Conservation (phyloP, 768 basidiomycete species). For the Hortiboletus campestris region DNA sequence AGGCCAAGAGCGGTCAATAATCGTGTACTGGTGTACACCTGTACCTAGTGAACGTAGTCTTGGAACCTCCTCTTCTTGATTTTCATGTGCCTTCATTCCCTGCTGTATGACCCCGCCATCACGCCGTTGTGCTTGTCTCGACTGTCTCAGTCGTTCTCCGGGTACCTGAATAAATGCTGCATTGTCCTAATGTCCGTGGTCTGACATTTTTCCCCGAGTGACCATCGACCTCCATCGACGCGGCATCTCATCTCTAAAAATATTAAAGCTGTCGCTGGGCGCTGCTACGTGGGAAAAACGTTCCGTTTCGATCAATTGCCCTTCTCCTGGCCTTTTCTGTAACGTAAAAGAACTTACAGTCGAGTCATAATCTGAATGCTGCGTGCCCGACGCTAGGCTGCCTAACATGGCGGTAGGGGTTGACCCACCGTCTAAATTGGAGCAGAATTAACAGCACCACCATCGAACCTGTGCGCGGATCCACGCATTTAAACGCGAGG, state of each 20-base stretch:
- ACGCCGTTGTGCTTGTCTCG: neutral
- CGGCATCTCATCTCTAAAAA: too few relatives aligned
- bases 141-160: neutral
- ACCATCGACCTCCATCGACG: too few relatives aligned
- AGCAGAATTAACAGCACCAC: too few relatives aligned
- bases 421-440: neutral
- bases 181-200: neutral
- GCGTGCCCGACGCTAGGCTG: neutral
- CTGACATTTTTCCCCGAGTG: neutral
- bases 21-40: neutral
- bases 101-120: neutral
- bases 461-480: neutral
- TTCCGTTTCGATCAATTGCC: neutral
- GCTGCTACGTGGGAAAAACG: neutral
- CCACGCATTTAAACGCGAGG: neutral
- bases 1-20: neutral
- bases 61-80: neutral
- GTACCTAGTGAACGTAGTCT: neutral
- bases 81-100: neutral
- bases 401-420: too few relatives aligned
- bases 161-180: neutral
- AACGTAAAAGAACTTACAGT: constrained; percentile 3
- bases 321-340: neutral
- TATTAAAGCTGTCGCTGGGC: neutral
- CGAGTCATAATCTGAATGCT: neutral